Percentiles rank a stretch among this genome's conserved stretches.
These are phyloP conservation scores for Pseudocercospora musae DNA, from an alignment of 2,329 filamentous ascomycete species.

Conservation along the genomic window DNA sequence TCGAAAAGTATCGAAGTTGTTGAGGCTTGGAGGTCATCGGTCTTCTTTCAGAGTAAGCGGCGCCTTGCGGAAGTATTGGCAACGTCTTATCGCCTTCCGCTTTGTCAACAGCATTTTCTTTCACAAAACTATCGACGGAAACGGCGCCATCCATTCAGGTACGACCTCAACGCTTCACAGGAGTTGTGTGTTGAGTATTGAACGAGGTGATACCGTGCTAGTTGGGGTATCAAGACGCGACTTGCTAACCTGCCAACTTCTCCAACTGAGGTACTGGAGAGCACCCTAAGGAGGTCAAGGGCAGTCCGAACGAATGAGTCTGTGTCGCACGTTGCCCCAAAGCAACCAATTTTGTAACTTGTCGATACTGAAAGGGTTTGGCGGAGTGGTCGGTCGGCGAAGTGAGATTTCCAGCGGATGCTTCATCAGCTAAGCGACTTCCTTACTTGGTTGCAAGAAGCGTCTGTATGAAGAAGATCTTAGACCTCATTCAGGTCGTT, in stretches of 20 bases:
- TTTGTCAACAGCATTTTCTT: not conserved
- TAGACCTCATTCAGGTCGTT: not conserved
- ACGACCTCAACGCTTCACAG: not conserved
- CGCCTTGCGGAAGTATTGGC: not conserved
- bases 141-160: not conserved
- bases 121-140: not conserved
- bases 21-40: not conserved
- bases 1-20: not conserved
- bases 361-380: not conserved
- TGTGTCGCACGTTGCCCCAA: not conserved
- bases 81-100: not conserved
- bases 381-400: not conserved
- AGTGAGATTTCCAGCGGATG: not conserved
- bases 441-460: not conserved
- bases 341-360: not conserved
- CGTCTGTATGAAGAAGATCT: not conserved
- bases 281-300: not conserved
- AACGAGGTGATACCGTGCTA: not conserved
- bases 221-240: not conserved
- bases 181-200: not conserved
- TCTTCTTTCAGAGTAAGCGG: conserved; percentile 4
- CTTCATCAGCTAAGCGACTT: not conserved
- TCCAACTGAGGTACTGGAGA: not conserved
- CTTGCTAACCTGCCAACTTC: not conserved
- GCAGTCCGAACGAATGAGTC: not conserved